These are phyloP conservation scores for Cicer chorassanicum DNA, from an alignment of 306 rosid species.

Conservation along the genomic window DNA sequence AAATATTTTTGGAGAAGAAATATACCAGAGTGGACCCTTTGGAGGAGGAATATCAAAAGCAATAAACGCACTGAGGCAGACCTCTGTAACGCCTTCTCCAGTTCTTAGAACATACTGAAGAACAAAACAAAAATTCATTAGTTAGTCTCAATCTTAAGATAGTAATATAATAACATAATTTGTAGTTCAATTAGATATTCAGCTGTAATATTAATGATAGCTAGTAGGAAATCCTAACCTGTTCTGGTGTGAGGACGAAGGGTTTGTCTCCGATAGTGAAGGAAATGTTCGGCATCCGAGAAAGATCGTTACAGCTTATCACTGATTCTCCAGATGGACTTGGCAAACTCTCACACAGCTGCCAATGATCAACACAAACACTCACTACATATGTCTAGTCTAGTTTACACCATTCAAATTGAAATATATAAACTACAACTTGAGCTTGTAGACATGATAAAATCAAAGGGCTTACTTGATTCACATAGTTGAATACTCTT, in stretches of 20 bases:
- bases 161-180: conserved; percentile 3
- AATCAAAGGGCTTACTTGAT: conserved; percentile 55
- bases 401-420: neutral
- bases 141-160: neutral
- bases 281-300: conserved; percentile 70
- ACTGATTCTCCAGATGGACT: conserved; percentile 81
- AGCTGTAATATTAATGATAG: neutral
- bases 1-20: neutral
- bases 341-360: conserved; percentile 81
- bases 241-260: conserved; percentile 74
- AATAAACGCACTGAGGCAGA: conserved; percentile 79
- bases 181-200: conserved; percentile 29
- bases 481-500: conserved; percentile 65
- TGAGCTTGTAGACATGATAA: conserved; percentile 29
- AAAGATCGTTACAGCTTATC: conserved; percentile 60
- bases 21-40: conserved; percentile 80
- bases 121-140: conserved; percentile 1
- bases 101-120: conserved; percentile 76
- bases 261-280: conserved; percentile 68
- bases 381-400: conserved; percentile 6
- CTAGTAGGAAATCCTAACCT: conserved; percentile 54
- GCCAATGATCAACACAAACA: conserved; percentile 42
- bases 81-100: conserved; percentile 59
- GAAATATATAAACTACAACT: neutral
- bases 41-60: conserved; percentile 81